These are phyloP conservation scores for Fusarium solani-melongenae DNA, from an alignment of 2,329 filamentous ascomycete species.

Conservation along the genomic window DNA sequence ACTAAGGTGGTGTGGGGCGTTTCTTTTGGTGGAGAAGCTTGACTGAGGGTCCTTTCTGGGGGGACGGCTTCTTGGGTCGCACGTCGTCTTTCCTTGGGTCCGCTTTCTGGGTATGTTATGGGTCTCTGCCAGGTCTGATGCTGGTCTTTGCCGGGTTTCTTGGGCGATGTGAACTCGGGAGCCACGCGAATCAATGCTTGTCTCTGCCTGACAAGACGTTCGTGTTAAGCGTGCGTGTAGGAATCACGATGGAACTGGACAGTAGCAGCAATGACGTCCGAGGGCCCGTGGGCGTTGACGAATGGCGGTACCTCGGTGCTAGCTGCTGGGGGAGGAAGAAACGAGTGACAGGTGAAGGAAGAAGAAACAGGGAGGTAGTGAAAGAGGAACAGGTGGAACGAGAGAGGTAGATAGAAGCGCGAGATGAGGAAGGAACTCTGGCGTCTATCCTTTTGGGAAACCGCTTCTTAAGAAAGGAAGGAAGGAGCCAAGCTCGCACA, in stretches of 20 bases:
- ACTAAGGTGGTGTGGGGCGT: slow-evolving; percentile 32
- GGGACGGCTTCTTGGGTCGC: slow-evolving; percentile 27
- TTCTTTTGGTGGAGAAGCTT: slow-evolving; percentile 31
- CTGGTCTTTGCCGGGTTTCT: slow-evolving; percentile 19
- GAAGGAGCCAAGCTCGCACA: not conserved
- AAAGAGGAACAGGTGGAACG: not conserved
- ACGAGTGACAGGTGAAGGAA: slow-evolving; percentile 12
- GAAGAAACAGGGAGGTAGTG: slow-evolving; percentile 1
- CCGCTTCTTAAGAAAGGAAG: slow-evolving; percentile 3
- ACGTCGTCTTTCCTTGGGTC: slow-evolving; percentile 36
- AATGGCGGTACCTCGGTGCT: slow-evolving; percentile 12
- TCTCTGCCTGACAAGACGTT: slow-evolving; percentile 19
- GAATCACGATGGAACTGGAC: slow-evolving; percentile 32
- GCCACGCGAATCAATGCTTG: slow-evolving; percentile 30
- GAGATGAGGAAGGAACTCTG: slow-evolving; percentile 11
- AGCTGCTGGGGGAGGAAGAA: slow-evolving; percentile 9
- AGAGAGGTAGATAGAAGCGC: not conserved
- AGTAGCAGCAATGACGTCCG: slow-evolving; percentile 5
- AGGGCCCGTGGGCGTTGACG: slow-evolving; percentile 15
- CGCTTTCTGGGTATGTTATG: slow-evolving; percentile 34
- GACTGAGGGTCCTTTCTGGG: slow-evolving; percentile 35
- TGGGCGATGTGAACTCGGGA: slow-evolving; percentile 20
- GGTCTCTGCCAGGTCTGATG: slow-evolving; percentile 21
- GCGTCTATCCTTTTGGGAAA: slow-evolving; percentile 8
- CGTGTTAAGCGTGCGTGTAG: slow-evolving; percentile 14